phyloP scores from a whole-genome alignment of 2,329 filamentous ascomycete genomes.

The Talaromyces funiculosus region DNA sequence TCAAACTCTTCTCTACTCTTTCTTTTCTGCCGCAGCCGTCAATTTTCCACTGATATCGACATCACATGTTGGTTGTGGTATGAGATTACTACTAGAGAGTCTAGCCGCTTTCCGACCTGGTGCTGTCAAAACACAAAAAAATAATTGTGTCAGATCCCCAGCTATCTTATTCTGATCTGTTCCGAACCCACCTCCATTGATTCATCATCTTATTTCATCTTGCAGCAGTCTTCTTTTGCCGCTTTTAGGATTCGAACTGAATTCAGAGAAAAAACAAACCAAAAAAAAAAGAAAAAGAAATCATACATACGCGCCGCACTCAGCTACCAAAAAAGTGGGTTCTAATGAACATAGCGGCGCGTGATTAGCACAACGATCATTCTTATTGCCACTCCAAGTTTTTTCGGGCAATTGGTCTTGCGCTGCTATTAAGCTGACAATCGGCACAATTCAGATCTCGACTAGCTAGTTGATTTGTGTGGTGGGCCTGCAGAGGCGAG shows the following conservation, averaged over 20 bases:
- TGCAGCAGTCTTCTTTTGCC: neutral
- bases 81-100: neutral
- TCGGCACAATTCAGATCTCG: constrained; percentile 4
- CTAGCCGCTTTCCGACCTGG: constrained; percentile 1
- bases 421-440: neutral
- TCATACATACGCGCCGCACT: neutral
- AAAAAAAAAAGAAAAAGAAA: neutral
- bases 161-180: neutral
- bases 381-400: neutral
- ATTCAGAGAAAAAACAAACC: too few species aligned
- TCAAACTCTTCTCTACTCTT: too few species aligned
- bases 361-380: neutral
- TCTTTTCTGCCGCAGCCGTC: neutral
- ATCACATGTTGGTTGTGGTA: neutral
- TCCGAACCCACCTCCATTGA: neutral
- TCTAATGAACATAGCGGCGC: neutral
- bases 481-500: constrained; percentile 9
- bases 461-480: constrained; percentile 2
- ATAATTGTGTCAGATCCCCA: neutral
- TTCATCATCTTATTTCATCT: neutral
- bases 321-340: neutral
- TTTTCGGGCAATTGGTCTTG: neutral
- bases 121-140: neutral
- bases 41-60: neutral
- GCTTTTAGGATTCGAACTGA: neutral